phyloP scores from a whole-genome alignment of 768 basidiomycete genomes.

The Naganishia vaughanmartiniae region DNA sequence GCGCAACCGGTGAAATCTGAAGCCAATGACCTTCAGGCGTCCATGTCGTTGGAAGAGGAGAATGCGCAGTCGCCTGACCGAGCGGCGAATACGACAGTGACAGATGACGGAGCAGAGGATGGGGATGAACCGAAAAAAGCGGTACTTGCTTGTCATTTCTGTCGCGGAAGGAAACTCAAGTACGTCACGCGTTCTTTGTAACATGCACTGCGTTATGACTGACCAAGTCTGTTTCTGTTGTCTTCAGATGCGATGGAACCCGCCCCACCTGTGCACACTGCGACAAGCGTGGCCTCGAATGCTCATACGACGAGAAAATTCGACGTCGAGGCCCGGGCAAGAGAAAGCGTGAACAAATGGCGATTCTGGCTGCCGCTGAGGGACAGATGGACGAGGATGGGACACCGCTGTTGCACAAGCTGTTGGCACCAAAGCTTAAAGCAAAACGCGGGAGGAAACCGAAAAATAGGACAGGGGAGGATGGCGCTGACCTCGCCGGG shows the following conservation, averaged over 20 bases:
- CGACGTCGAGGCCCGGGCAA: slow-evolving; percentile 53
- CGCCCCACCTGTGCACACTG: slow-evolving; percentile 51
- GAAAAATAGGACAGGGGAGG: neutral
- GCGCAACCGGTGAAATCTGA: neutral
- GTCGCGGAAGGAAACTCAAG: slow-evolving; percentile 52
- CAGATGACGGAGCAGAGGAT: neutral
- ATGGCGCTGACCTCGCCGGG: neutral
- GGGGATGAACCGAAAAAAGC: slow-evolving; percentile 36
- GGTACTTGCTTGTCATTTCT: slow-evolving; percentile 53
- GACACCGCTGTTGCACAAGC: slow-evolving; percentile 14
- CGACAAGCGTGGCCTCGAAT: slow-evolving; percentile 41
- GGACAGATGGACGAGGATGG: slow-evolving; percentile 22
- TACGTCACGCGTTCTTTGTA: slow-evolving; percentile 35
- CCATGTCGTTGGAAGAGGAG: neutral
- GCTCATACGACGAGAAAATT: slow-evolving; percentile 50
- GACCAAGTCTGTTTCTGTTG: neutral
- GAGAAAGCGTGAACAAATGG: slow-evolving; percentile 44
- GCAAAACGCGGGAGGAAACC: slow-evolving; percentile 13
- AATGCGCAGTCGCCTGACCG: neutral
- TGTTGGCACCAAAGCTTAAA: slow-evolving; percentile 11
- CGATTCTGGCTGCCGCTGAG: slow-evolving; percentile 11
- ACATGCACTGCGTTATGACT: no score
- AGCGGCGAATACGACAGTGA: neutral
- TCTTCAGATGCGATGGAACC: slow-evolving; percentile 47
- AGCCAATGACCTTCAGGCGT: neutral